phyloP scores from a whole-genome alignment of 768 basidiomycete species.

The Pisolithus orientalis region DNA sequence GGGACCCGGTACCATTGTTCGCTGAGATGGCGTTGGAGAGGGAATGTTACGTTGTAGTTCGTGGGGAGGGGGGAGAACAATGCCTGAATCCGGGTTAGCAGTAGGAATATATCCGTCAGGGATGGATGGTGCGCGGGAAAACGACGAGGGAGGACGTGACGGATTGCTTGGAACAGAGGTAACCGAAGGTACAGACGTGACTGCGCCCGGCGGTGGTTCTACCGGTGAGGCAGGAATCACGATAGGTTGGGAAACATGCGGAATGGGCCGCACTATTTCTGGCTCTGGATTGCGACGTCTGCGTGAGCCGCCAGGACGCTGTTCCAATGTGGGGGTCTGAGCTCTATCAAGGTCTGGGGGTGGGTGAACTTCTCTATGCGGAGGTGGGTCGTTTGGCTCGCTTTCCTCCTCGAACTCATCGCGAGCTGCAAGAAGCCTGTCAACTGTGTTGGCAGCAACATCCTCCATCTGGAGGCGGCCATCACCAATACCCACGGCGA shows the following conservation, averaged over 20 bases:
- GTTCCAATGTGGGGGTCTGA: constrained; percentile 10
- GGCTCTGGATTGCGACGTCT: constrained; percentile 11
- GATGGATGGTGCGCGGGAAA: constrained; percentile 11
- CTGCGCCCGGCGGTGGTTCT: constrained; percentile 1
- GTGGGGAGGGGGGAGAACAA: constrained; percentile 47
- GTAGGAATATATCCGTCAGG: constrained; percentile 50
- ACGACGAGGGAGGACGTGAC: constrained; percentile 11
- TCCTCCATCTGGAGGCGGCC: constrained; percentile 13
- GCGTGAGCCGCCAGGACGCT: constrained; percentile 13
- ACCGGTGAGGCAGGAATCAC: constrained; percentile 4
- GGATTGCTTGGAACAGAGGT: constrained; percentile 9
- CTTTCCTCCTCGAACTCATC: constrained; percentile 19
- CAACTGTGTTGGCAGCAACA: constrained; percentile 12
- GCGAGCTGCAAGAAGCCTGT: constrained; percentile 19
- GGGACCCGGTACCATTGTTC: constrained; percentile 8
- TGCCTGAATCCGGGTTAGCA: constrained; percentile 31
- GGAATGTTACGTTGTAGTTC: constrained; percentile 30
- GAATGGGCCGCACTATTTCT: constrained; percentile 5
- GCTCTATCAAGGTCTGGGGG: constrained; percentile 24
- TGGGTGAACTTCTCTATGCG: constrained; percentile 7
- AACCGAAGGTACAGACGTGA: constrained; percentile 5
- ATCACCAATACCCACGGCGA: constrained; percentile 10
- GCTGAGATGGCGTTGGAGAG: constrained; percentile 25
- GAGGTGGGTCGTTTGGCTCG: constrained; percentile 10
- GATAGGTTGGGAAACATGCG: constrained; percentile 10